Base-by-base conservation (phyloP, 768 basidiomycete genomes). In the Lentinus brumalis region DNA sequence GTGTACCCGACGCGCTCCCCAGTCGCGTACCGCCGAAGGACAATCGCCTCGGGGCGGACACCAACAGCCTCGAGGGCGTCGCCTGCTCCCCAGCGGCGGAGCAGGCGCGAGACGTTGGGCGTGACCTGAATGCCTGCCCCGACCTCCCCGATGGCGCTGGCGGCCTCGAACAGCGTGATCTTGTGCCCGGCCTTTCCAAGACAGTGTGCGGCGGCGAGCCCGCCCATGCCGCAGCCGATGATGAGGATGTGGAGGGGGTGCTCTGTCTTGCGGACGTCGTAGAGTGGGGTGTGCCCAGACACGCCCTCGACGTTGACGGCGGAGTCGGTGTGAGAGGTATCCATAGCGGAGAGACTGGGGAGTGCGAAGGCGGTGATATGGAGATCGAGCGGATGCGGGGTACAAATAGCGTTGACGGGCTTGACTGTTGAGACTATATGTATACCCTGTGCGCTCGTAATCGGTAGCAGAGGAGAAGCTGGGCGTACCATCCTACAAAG, bases 71-170 rank as follows among this genome's bases (percentile, higher is more conserved):
- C 68, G 38, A 79, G 69, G 6, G 58, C 66, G 26, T 71, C 61
- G 1, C 69, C 73, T 39, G 77, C 70, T 3, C 78, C 78, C 77
- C 78, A 79, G 26, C 75, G 66, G 4, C 62, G 49, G 21, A 79
- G 67, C 3, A 79, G 69, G 15, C 77, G 73, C 35, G 71, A 70
- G 46, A 76, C 67, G 62, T 79, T 79, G 5, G 78, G 78, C 5
- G 77, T 68, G 51, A 79, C 76, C 60, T 79, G 77, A 64, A 79
- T 78, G 52, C 77, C 77, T 0, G 77, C 77, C 57, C 77, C 77
- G 40, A 78, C 76, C 56, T 79, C 78, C n/a, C 76, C 74, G 3
- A 79, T 71, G 4, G 67, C 71, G 16, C 67, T 31, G 3, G 78
- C 77, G 32, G 76, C 62, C 65, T 79, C 78, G 66, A 79, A 61